phyloP scores from a whole-genome alignment of 345 rosid genomes.

The Mangifera indica region DNA sequence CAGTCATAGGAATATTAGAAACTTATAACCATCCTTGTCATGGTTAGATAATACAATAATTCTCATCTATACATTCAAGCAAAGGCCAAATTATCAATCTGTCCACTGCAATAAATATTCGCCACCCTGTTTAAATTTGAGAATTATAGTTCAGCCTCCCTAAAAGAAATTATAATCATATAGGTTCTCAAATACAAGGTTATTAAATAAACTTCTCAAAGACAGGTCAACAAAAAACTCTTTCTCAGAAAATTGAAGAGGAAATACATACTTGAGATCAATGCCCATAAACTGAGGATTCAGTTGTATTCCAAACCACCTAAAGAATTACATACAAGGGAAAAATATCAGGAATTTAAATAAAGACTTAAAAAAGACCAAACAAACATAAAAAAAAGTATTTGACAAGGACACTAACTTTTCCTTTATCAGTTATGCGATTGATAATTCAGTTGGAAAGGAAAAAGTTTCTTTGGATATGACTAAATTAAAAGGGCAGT shows the following conservation, averaged over 20 bases:
- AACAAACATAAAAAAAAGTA: not conserved
- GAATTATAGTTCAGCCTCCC: constrained; percentile 4
- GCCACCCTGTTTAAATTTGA: not conserved
- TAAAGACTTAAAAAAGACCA: constrained; percentile 8
- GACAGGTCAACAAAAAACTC: not conserved
- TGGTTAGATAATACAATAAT: not conserved
- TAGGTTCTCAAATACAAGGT: not conserved
- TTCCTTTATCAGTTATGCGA: constrained; percentile 2
- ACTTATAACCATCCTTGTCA: constrained; percentile 1
- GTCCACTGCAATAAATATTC: not conserved
- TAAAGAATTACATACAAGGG: constrained; percentile 29
- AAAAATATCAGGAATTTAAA: constrained; percentile 1
- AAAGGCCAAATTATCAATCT: not conserved
- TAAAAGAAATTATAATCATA: not conserved
- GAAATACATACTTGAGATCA: constrained; percentile 77
- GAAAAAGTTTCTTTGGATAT: not conserved
- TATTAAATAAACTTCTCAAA: not conserved
- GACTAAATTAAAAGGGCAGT: constrained; percentile 5
- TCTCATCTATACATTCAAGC: not conserved
- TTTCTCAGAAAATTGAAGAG: not conserved
- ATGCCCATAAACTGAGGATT: constrained; percentile 82
- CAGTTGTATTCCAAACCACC: constrained; percentile 96
- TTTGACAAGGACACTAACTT: constrained; percentile 11
- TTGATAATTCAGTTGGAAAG: not conserved
- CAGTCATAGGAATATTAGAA: constrained; percentile 2